Percentiles rank a stretch among this genome's conserved stretches.
These are phyloP conservation scores for Rosa rugosa DNA, from an alignment of 306 rosid species.

Conservation along the genomic window DNA sequence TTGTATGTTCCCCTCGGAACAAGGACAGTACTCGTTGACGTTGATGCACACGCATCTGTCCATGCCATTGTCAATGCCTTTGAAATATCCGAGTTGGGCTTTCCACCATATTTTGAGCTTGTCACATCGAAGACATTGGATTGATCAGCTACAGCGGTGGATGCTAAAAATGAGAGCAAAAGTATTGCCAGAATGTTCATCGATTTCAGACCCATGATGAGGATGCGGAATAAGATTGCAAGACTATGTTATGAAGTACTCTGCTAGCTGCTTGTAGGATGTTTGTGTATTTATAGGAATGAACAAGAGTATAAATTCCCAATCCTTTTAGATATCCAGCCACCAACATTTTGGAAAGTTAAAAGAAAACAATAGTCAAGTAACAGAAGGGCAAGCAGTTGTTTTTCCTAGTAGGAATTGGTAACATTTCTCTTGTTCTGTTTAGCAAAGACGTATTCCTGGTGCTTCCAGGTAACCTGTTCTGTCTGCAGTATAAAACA, in stretches of 20 bases:
- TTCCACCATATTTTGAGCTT: conserved; percentile 19
- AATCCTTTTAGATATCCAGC: too few relatives aligned
- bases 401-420: too few relatives aligned
- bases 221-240: not conserved
- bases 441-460: too few relatives aligned
- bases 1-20: conserved; percentile 24
- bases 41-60: conserved; percentile 35
- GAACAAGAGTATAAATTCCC: too few relatives aligned
- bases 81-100: conserved; percentile 6
- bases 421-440: too few relatives aligned
- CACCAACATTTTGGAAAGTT: not conserved
- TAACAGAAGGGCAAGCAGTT: too few relatives aligned
- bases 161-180: not conserved
- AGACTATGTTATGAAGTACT: not conserved
- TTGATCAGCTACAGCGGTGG: not conserved
- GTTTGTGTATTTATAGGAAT: too few relatives aligned
- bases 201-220: not conserved
- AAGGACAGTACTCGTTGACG: conserved; percentile 5
- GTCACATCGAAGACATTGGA: conserved; percentile 20
- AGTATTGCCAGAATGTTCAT: not conserved
- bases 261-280: not conserved
- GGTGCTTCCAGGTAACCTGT: too few relatives aligned
- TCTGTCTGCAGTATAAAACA: not conserved
- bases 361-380: not conserved
- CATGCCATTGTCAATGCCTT: conserved; percentile 35